Base-by-base conservation (phyloP, 2,329 filamentous ascomycete genomes). In the Cryoendolithus antarcticus region DNA sequence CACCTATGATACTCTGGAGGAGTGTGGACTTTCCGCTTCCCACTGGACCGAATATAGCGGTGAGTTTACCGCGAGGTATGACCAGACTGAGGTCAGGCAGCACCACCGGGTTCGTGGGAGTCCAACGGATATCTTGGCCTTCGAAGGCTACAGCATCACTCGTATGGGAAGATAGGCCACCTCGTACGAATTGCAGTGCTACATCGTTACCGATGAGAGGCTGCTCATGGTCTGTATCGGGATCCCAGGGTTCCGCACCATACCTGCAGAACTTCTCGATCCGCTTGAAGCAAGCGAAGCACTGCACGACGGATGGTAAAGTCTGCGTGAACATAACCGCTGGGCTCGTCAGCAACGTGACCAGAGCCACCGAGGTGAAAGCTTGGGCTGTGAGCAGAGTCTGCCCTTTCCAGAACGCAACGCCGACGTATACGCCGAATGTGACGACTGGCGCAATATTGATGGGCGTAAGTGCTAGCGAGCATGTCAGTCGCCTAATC, bases 11-110 rank as follows among this genome's bases (percentile, higher is more conserved):
- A 11, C 59, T 57, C 41, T 66, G 65, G 4, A 68, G 56, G 4
- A 74, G 48, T 3, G 68, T 70, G 12, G 69, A 71, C 43, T 73
- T 74, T 3, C 70, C 70, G 42, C 64, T 70, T 4, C 67, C 70
- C 15, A 70, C 65, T 10, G 69, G 68, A 10, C 69, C 69, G 40
- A 71, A 58, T 7, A 72, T 49, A 51, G 70, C 65, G 19, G 64
- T 67, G 35, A 70, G 58, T 41, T 62, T 65, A 29, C 60, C 59
- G 12, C 59, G 59, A 15, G 62, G 56, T 27, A 70, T 54, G 6
- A 47, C 53, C 19, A 69, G 46, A 4, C 57, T 62, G 41, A 70
- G 61, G 9, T 57, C 54, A 30, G 63, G 61, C 31, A 71, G 45
- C 12, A 61, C 48, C 1, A 67, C 55, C 3, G 59, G 55, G 33